Percentiles rank a stretch among this genome's conserved stretches.
phyloP scores from a whole-genome alignment of 345 rosid species.

The Litchi chinensis region DNA sequence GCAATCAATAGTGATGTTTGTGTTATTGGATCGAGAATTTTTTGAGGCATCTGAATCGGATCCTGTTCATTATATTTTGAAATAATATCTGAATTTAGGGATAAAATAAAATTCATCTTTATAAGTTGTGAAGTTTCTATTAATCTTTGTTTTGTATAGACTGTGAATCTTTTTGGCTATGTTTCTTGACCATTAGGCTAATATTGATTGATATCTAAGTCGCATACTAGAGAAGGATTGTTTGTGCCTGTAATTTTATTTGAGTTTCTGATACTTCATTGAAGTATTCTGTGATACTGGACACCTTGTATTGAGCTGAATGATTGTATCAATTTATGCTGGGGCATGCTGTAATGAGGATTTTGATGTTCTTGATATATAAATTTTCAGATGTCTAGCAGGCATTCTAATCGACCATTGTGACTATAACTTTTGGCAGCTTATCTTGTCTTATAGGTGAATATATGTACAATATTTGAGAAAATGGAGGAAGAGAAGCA shows the following conservation, averaged over 20 bases:
- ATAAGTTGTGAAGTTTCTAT: neutral
- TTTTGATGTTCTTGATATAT: neutral
- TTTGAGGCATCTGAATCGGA: neutral
- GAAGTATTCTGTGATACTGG: constrained; percentile 10
- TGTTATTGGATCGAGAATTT: neutral
- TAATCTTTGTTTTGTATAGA: neutral
- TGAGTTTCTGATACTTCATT: neutral
- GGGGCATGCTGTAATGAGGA: neutral
- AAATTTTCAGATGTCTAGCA: neutral
- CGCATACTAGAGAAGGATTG: neutral
- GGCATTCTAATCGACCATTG: neutral
- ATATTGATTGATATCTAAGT: neutral
- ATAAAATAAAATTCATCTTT: neutral
- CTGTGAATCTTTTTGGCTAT: neutral
- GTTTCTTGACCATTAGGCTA: neutral
- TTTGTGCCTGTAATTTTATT: neutral
- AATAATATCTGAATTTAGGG: neutral
- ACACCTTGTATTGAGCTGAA: constrained; percentile 23
- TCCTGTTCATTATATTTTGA: neutral
- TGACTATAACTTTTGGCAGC: neutral
- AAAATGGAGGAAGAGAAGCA: constrained; percentile 43
- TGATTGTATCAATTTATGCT: constrained; percentile 61
- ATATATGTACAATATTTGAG: neutral
- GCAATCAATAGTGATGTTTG: neutral
- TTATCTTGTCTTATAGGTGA: neutral